phyloP scores from a whole-genome alignment of 257 asterid species.

The Solanum rostratum region DNA sequence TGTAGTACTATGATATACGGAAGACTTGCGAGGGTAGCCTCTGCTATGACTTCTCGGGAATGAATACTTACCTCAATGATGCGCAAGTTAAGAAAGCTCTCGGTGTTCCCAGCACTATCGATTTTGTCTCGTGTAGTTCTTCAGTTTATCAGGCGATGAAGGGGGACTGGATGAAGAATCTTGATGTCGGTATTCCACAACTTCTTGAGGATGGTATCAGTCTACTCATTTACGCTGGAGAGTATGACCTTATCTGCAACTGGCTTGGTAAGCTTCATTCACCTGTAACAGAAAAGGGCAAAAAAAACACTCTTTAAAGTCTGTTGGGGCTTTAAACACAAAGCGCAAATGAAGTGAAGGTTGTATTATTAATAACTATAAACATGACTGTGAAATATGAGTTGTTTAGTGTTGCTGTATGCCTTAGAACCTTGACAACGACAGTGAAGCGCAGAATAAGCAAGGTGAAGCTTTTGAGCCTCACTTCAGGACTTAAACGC shows the following conservation, averaged over 20 bases:
- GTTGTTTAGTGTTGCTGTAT: too few relatives aligned
- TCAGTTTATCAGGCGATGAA: conserved; percentile 32
- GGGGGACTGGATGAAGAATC: conserved; percentile 40
- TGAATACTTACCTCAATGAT: conserved; percentile 33
- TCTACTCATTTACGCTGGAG: conserved; percentile 56
- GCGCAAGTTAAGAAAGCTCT: conserved; percentile 27
- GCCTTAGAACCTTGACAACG: too few relatives aligned
- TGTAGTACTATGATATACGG: conserved; percentile 46
- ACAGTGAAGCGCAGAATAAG: background rate
- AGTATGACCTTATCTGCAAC: conserved; percentile 67
- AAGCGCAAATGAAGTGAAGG: background rate
- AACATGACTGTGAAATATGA: too few relatives aligned
- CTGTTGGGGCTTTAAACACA: background rate
- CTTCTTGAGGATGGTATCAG: conserved; percentile 52
- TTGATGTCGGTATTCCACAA: conserved; percentile 34
- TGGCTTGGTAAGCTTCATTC: conserved; percentile 45
- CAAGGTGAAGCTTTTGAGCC: background rate
- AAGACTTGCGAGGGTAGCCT: conserved; percentile 26
- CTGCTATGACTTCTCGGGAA: conserved; percentile 48
- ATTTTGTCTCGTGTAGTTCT: conserved; percentile 42
- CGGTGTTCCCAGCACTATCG: conserved; percentile 26
- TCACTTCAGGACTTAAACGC: background rate
- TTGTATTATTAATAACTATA: too few relatives aligned
- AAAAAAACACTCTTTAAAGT: background rate
- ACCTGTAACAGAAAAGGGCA: background rate